Evolutionary conservation across 2,329 filamentous ascomycete genomes (phyloP).

Genomic region (Trichoderma sp.): DNA sequence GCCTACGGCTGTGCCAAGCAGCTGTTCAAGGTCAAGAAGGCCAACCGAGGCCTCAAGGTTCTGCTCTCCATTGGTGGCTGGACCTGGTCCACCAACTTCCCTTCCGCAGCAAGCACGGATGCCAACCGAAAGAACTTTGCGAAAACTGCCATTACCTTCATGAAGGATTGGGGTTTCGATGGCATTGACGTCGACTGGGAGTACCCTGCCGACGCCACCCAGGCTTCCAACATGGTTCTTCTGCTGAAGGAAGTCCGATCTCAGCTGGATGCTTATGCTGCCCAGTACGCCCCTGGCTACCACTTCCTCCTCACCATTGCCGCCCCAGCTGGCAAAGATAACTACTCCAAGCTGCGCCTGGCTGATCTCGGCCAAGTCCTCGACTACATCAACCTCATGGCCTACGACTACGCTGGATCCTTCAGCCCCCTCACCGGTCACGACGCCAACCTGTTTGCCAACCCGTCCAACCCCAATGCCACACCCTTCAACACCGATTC

Average conservation of each 20-base stretch:
- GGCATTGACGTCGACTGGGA: slow-evolving; percentile 47
- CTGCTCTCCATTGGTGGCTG: slow-evolving; percentile 82
- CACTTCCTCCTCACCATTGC: slow-evolving; percentile 57
- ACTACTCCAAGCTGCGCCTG: slow-evolving; percentile 51
- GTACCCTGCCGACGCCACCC: slow-evolving; percentile 37
- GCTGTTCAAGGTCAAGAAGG: slow-evolving; percentile 72
- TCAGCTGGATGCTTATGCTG: slow-evolving; percentile 50
- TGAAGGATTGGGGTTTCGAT: slow-evolving; percentile 69
- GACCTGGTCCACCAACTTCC: slow-evolving; percentile 78
- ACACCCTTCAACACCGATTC: slow-evolving; percentile 69
- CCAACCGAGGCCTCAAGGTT: slow-evolving; percentile 73
- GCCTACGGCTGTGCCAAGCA: slow-evolving; percentile 81
- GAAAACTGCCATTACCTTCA: slow-evolving; percentile 61
- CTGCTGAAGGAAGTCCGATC: slow-evolving; percentile 45
- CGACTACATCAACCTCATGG: slow-evolving; percentile 67
- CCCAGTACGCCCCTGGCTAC: slow-evolving; percentile 43
- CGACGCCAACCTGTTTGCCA: slow-evolving; percentile 67
- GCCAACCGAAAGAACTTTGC: slow-evolving; percentile 66
- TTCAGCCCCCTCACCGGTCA: slow-evolving; percentile 67
- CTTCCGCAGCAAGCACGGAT: slow-evolving; percentile 61
- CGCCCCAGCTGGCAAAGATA: slow-evolving; percentile 46
- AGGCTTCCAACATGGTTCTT: slow-evolving; percentile 45
- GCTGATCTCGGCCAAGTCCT: slow-evolving; percentile 47
- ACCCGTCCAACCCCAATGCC: slow-evolving; percentile 48
- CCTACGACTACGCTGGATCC: slow-evolving; percentile 73